Conservation (phyloP, 2,329 filamentous ascomycete species). For the Sporothrix protearum region DNA sequence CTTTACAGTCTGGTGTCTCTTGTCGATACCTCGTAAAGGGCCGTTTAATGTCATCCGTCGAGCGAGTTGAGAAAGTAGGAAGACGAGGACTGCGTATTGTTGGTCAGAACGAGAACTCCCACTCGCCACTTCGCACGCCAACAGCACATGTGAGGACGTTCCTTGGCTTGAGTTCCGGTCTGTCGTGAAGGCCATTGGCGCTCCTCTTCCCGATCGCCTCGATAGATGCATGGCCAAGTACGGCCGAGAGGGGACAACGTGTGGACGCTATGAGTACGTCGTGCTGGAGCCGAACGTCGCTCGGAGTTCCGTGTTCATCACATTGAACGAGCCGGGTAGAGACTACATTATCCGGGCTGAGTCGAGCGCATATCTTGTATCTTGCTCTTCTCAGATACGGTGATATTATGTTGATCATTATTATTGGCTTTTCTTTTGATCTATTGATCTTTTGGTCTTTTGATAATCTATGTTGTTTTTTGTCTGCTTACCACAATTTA, state of each 20-base stretch:
- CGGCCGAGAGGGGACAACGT: neutral
- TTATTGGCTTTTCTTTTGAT: neutral
- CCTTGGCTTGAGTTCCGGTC: neutral
- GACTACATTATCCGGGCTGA: neutral
- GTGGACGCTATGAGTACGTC: no score
- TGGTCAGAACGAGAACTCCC: neutral
- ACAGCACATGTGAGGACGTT: neutral
- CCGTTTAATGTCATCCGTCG: neutral
- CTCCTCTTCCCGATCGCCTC: neutral
- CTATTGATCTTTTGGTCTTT: no score
- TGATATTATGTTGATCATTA: neutral
- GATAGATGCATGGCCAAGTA: constrained; percentile 13
- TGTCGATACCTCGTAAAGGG: neutral
- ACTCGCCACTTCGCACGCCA: neutral
- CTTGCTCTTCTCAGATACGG: neutral
- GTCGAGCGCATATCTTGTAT: neutral
- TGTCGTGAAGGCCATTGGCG: neutral
- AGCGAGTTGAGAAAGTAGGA: neutral
- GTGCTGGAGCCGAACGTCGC: neutral
- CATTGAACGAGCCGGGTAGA: neutral
- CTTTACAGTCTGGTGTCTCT: neutral
- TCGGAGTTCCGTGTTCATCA: neutral
- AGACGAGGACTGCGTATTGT: neutral
- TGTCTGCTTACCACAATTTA: neutral
- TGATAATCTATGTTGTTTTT: neutral